Evolutionary conservation across 805 yeast genomes (phyloP), one percentile per base, ranked within the genome.

Genomic region (Barnettozyma salicaria): DNA sequence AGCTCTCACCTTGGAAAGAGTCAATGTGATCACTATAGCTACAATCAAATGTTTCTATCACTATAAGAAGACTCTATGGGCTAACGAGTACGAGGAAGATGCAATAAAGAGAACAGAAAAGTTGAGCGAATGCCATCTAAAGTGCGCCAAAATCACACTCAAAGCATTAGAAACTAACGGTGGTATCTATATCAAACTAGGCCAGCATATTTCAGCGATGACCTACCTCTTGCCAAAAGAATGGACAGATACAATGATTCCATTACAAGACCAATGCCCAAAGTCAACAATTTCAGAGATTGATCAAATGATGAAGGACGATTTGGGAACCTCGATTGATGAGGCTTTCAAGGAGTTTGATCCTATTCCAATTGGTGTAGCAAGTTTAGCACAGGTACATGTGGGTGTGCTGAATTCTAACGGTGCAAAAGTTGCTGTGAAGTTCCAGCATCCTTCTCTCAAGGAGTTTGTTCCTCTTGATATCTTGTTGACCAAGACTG

Each of bases 341-440:
- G 92, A 83, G 1, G 47, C 76, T 28, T 92, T 92, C 57, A 57
- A 63, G 8, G 75, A 70, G 27, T 85, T 92, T 52, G 73, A 80
- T 41, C 69, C 73, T 0, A 59, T 56, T 8, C 98, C 99, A 0
- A 78, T 92, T 28, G 99, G 98, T 2, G 94, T 86, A 5, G 98
- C 98, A 0, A 86, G 96, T 1, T 67, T 92, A 46, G 98, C 98
- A 0, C 99, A 92, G 55, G 99, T 92, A 5, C 97, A 92, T 61
- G 63, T 67, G 18, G 99, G 94, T 0, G 70, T 59, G 2, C 55
- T 89, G 37, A 70, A 64, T 39, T 30, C 32, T 13, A 70, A 68
- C 1, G 85, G 83, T 2, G 71, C 78, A 42, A 74, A 69, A 50
- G 97, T 90, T 3, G 98, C 98, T 1, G 95, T 92, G 17, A 92